Evolutionary conservation across 768 basidiomycete genomes (phyloP), one percentile per base, ranked within the genome.

Genomic region (Serendipita sp.): DNA sequence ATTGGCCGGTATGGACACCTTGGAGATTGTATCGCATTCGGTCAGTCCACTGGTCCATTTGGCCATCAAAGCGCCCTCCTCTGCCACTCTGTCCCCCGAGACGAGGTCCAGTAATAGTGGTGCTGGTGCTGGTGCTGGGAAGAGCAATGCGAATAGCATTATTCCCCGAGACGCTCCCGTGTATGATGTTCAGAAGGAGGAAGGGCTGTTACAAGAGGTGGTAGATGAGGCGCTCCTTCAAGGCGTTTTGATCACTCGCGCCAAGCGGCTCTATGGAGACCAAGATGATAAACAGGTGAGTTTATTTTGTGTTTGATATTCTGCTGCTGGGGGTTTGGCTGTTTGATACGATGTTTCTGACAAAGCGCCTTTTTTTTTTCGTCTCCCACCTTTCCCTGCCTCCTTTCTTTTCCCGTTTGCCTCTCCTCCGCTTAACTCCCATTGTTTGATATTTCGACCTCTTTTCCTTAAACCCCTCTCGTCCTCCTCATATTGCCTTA

Each of bases 41-140:
- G 84, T 85, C 3, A 92, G 89, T 8, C 91, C 93, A 1, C 79
- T 96, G 62, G 88, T 98, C 70, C 94, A 97, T 72, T 82, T 98
- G 69, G 78, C 82, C 70, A 74, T 91, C 67, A 80, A 81, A 54
- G 69, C 71, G 66, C 75, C 15, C 13, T 16, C 15, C 24, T 11
- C 53, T 30, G 11, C 53, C 13, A 54, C 16, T 2, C 53, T 54
- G 13, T 15, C 53, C 53, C 53, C 53, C 28, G 24, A 24, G 24
- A 24, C 24, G 24, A 24, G 24, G 24, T 24, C 24, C 24, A 24
- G 24, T 24, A 24, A 24, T 24, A 54, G 15, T 30, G 53, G 11
- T 15, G 15, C 28, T 11, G 15, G 16, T 11, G 13, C 53, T 28
- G 11, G 13, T 30, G 11, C 11, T 28, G 30, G 30, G 30, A 11